Conservation (phyloP, 306 rosid genomes). For the Vigna hirtella region DNA sequence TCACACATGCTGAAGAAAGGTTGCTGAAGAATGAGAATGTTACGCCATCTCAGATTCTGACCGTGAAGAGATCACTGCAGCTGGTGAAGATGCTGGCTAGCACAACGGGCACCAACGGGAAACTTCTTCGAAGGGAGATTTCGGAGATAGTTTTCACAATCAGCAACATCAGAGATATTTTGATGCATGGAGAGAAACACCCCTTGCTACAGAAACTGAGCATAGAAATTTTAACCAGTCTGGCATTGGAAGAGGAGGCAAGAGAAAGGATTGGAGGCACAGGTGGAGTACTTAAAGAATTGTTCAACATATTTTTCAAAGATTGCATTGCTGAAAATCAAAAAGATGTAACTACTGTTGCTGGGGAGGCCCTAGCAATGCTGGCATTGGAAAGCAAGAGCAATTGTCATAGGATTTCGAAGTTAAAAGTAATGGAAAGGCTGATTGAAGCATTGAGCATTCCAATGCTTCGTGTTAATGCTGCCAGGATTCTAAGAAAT, state of each 20-base stretch:
- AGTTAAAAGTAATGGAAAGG: slow-evolving; percentile 56
- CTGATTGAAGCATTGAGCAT: slow-evolving; percentile 63
- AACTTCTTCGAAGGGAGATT: slow-evolving; percentile 73
- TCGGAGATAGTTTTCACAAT: slow-evolving; percentile 87
- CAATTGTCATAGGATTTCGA: slow-evolving; percentile 74
- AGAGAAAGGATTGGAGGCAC: slow-evolving; percentile 87
- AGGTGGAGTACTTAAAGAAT: slow-evolving; percentile 80
- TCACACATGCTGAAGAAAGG: slow-evolving; percentile 75
- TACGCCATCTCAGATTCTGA: slow-evolving; percentile 61
- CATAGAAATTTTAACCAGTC: slow-evolving; percentile 78
- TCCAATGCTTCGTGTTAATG: slow-evolving; percentile 67
- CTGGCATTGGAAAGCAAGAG: slow-evolving; percentile 79
- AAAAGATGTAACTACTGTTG: slow-evolving; percentile 56
- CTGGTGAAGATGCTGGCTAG: slow-evolving; percentile 86
- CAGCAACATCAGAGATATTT: slow-evolving; percentile 82
- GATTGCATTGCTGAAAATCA: slow-evolving; percentile 50
- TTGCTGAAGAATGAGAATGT: slow-evolving; percentile 62
- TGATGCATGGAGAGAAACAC: slow-evolving; percentile 73
- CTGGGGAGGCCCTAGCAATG: slow-evolving; percentile 96
- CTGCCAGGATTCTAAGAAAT: slow-evolving; percentile 86
- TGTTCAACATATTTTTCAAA: slow-evolving; percentile 73
- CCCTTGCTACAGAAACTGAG: slow-evolving; percentile 77
- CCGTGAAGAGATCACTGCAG: slow-evolving; percentile 79
- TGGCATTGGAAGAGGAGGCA: slow-evolving; percentile 86
- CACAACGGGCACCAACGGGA: slow-evolving; percentile 81